Evolutionary conservation across 306 rosid species (phyloP).

Genomic region (Dryas alaskensis): DNA sequence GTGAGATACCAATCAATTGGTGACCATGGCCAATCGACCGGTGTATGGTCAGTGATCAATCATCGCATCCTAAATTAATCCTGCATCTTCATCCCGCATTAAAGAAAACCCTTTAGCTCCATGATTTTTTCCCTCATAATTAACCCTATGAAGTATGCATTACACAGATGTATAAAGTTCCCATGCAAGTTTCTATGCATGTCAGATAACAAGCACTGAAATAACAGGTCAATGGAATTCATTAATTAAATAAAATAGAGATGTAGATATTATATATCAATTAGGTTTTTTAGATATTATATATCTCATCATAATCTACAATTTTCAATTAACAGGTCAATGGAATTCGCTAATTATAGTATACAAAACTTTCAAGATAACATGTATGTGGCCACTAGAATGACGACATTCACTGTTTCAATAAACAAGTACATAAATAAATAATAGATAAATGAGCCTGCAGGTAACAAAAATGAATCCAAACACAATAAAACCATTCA

Average conservation of each 20-base stretch:
- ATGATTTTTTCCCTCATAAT: neutral
- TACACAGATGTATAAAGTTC: neutral
- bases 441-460: neutral
- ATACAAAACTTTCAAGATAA: neutral
- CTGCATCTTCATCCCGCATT: too few relatives aligned
- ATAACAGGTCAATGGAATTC: too few relatives aligned
- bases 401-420: neutral
- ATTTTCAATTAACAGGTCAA: neutral
- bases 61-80: too few relatives aligned
- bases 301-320: neutral
- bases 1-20: too few relatives aligned
- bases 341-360: neutral
- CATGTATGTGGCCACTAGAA: conserved; percentile 1
- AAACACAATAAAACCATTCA: neutral
- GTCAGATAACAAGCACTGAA: neutral
- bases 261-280: neutral
- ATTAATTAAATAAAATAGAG: neutral
- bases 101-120: neutral
- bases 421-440: neutral
- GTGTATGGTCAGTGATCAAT: too few relatives aligned
- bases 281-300: neutral
- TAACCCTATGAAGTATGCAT: neutral
- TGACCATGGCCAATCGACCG: too few relatives aligned
- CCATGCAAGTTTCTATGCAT: neutral
- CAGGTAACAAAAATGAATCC: neutral